These are phyloP conservation scores for Scheffersomyces lignosus DNA, from an alignment of 805 yeast species.

Conservation along the genomic window DNA sequence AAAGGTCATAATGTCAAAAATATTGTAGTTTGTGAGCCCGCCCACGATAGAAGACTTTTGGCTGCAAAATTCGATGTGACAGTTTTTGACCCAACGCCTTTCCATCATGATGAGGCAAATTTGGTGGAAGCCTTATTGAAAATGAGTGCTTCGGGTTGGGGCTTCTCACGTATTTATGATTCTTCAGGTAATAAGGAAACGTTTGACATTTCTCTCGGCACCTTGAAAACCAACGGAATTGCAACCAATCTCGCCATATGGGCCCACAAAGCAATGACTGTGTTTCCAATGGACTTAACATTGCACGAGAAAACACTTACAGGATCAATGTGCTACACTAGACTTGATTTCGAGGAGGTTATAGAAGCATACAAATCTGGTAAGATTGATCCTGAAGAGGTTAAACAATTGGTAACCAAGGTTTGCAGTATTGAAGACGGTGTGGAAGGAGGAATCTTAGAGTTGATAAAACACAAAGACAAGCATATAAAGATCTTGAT, in stretches of 20 bases:
- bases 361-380: constrained; percentile 1
- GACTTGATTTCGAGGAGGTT: constrained; percentile 3
- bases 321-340: constrained; percentile 5
- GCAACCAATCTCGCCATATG: constrained; percentile 5
- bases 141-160: not conserved
- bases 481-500: constrained; percentile 4
- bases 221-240: constrained; percentile 2
- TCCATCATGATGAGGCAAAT: not conserved
- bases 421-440: constrained; percentile 1
- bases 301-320: constrained; percentile 2
- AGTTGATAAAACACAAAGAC: constrained; percentile 3
- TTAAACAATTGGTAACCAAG: not conserved
- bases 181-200: constrained; percentile 3
- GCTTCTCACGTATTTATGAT: constrained; percentile 1
- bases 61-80: constrained; percentile 2
- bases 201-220: constrained; percentile 1
- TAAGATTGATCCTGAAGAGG: constrained; percentile 3
- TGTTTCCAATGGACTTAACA: constrained; percentile 6
- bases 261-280: constrained; percentile 1
- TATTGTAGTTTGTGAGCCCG: constrained; percentile 2
- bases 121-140: not conserved
- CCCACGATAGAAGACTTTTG: constrained; percentile 1
- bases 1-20: constrained; percentile 1
- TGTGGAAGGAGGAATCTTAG: not conserved
- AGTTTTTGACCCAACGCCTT: constrained; percentile 3